phyloP scores from a whole-genome alignment of 2,329 filamentous ascomycete species.

The Penicillium digitatum region DNA sequence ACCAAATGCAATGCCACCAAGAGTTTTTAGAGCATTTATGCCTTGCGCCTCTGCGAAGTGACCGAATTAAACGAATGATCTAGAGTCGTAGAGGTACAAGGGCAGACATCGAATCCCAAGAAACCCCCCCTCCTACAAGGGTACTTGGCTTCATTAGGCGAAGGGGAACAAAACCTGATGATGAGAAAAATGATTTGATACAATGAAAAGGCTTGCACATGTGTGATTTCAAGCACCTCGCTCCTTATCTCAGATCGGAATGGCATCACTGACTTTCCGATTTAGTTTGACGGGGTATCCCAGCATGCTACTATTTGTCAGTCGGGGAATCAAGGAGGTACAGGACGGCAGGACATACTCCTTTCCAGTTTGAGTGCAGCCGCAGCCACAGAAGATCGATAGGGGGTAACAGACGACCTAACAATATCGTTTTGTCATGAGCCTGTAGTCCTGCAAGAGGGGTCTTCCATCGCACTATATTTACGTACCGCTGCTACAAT shows the following conservation, averaged over 20 bases:
- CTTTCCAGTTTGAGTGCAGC: constrained; percentile 52
- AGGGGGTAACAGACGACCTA: constrained; percentile 55
- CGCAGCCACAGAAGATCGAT: constrained; percentile 55
- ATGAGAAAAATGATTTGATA: neutral
- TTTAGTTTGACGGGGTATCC: constrained; percentile 52
- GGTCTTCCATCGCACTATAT: neutral
- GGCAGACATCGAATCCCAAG: too few species aligned
- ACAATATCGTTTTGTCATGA: constrained; percentile 2
- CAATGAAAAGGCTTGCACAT: neutral
- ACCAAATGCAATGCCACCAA: neutral
- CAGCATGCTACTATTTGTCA: constrained; percentile 44
- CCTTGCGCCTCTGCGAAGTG: neutral
- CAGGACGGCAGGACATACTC: constrained; percentile 40
- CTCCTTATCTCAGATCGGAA: constrained; percentile 43
- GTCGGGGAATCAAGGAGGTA: neutral
- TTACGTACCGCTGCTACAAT: constrained; percentile 50
- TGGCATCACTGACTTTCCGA: constrained; percentile 48
- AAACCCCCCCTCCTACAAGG: too few species aligned
- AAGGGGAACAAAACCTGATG: neutral
- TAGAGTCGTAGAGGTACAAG: neutral
- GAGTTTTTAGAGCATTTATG: neutral
- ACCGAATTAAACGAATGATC: neutral
- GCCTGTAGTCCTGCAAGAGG: neutral
- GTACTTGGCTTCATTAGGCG: neutral
- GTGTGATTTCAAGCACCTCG: neutral